Percentiles rank a stretch among this genome's conserved stretches.
phyloP scores from a whole-genome alignment of 2,329 filamentous ascomycete genomes.

The Ophiostoma sp. region DNA sequence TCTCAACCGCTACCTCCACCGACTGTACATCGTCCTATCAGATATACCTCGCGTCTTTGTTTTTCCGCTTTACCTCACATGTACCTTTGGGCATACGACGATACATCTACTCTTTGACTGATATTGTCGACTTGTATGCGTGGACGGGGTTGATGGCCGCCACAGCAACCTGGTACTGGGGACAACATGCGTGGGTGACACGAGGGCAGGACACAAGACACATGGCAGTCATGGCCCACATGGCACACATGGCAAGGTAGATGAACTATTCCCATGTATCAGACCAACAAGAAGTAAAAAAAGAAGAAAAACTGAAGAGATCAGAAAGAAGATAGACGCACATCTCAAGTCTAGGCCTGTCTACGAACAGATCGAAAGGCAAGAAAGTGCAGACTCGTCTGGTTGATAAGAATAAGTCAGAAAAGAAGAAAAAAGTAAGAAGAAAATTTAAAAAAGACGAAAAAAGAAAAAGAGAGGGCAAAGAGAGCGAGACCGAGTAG shows the following conservation, averaged over 20 bases:
- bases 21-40: background rate
- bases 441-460: no score
- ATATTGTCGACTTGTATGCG: no score
- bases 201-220: background rate
- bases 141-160: background rate
- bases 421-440: background rate
- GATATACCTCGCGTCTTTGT: no score
- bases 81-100: no score
- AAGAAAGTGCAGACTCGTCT: no score
- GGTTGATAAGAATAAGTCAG: background rate
- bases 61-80: no score
- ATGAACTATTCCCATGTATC: background rate
- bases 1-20: background rate
- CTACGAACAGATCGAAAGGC: no score
- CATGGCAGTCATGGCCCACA: background rate
- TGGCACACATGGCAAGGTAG: background rate
- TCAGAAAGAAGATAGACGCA: background rate
- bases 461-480: background rate
- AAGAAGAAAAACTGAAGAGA: background rate
- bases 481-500: background rate
- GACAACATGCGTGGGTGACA: background rate
- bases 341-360: no score
- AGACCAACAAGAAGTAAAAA: background rate
- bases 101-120: no score
- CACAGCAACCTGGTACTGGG: background rate